These are phyloP conservation scores for Trichosporon asahii DNA, from an alignment of 1,284 basidiomycete genomes.

Conservation along the genomic window DNA sequence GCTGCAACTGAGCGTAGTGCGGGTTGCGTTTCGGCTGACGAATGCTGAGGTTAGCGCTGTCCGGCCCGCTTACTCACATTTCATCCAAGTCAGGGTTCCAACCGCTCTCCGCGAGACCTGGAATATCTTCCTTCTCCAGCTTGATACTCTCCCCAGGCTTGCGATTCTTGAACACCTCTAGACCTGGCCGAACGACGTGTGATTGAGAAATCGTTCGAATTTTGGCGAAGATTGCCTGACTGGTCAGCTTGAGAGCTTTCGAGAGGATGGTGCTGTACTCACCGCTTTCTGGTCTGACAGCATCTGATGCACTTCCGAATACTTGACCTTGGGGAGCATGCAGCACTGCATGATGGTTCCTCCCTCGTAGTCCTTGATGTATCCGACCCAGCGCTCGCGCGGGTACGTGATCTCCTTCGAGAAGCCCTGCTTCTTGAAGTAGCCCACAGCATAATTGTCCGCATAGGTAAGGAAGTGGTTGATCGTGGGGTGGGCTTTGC, in stretches of 20 bases:
- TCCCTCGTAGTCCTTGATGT: constrained; percentile 99
- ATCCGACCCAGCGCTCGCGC: constrained; percentile 91
- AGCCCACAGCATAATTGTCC: constrained; percentile 98
- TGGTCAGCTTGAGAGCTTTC: background rate
- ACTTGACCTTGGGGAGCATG: constrained; percentile 86
- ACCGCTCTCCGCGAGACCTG: constrained; percentile 84
- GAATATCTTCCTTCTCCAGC: constrained; percentile 62
- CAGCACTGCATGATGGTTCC: constrained; percentile 99
- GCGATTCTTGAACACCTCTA: constrained; percentile 69
- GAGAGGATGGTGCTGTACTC: constrained; percentile 20
- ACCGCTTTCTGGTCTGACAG: constrained; percentile 78
- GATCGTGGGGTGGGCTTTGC: constrained; percentile 71
- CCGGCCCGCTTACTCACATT: constrained; percentile 56
- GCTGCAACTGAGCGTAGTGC: constrained; percentile 68
- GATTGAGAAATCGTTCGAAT: constrained; percentile 84
- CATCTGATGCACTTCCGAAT: constrained; percentile 76
- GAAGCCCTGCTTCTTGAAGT: constrained; percentile 99
- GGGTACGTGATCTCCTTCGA: constrained; percentile 93
- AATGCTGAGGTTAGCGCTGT: constrained; percentile 38
- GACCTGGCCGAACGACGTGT: constrained; percentile 78
- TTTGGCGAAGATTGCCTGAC: constrained; percentile 72
- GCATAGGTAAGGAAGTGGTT: constrained; percentile 97
- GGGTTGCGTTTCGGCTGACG: constrained; percentile 59
- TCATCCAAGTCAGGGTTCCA: constrained; percentile 87
- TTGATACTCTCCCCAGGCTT: constrained; percentile 43